These are phyloP conservation scores for Penicillium tannophilum DNA, from an alignment of 495 filamentous ascomycete species.

Conservation along the genomic window DNA sequence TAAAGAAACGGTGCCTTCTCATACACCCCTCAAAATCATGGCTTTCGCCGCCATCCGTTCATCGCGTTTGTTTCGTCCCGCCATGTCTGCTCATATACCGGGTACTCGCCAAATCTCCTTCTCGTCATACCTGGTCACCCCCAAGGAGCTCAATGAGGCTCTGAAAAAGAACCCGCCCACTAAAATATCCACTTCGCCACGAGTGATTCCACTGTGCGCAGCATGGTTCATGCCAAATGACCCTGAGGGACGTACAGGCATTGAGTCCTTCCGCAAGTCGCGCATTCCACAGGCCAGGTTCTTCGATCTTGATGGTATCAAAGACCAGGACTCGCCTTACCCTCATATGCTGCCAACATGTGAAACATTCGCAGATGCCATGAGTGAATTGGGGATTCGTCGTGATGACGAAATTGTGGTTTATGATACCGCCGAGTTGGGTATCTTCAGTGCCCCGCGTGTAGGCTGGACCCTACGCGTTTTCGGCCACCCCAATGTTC, in stretches of 20 bases:
- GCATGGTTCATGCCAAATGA: constrained; percentile 97
- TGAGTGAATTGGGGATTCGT: constrained; percentile 83
- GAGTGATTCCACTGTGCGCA: constrained; percentile 85
- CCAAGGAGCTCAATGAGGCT: constrained; percentile 75
- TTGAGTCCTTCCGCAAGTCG: constrained; percentile 70
- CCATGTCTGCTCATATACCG: constrained; percentile 34
- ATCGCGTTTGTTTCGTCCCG: constrained; percentile 36
- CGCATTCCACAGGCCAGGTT: constrained; percentile 90
- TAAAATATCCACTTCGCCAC: constrained; percentile 73
- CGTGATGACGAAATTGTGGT: constrained; percentile 88
- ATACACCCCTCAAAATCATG: constrained; percentile 29
- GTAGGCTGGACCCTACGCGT: constrained; percentile 90
- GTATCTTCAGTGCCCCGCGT: constrained; percentile 90
- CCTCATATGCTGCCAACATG: constrained; percentile 94
- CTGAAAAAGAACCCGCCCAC: constrained; percentile 74
- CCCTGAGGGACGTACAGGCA: constrained; percentile 69
- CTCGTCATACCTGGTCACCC: constrained; percentile 82
- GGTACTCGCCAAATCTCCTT: constrained; percentile 53
- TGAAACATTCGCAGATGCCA: constrained; percentile 78
- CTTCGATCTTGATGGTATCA: constrained; percentile 91
- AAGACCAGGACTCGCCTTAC: constrained; percentile 83
- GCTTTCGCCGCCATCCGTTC: constrained; percentile 40
- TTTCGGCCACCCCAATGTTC: constrained; percentile 88
- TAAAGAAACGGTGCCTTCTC: constrained; percentile 1
- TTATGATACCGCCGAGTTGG: constrained; percentile 85